phyloP scores from a whole-genome alignment of 2,329 filamentous ascomycete species.

The Alternaria viburni region DNA sequence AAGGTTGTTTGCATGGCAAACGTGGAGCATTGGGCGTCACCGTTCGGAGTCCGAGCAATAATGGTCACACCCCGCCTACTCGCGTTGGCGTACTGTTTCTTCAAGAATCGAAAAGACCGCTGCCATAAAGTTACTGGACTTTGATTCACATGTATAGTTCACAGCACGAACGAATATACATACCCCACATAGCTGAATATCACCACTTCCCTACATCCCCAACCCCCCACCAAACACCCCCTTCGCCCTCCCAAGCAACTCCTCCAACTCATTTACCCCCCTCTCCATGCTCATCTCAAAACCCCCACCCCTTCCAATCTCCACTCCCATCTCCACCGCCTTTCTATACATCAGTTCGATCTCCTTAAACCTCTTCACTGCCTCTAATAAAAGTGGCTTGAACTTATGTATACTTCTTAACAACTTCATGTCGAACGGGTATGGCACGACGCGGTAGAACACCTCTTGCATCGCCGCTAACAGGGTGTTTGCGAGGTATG shows the following conservation, averaged over 20 bases:
- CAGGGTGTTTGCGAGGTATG: not conserved
- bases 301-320: not conserved
- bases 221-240: not conserved
- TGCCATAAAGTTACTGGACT: no score
- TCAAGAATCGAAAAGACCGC: no score
- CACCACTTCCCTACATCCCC: not conserved
- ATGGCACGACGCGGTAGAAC: not conserved
- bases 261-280: not conserved
- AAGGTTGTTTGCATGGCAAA: not conserved
- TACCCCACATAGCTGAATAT: no score
- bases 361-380: not conserved
- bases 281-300: not conserved
- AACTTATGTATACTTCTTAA: not conserved
- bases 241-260: not conserved
- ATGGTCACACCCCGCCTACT: no score
- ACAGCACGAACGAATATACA: no score
- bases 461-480: not conserved
- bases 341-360: not conserved
- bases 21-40: not conserved
- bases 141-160: no score
- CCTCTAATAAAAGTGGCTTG: not conserved
- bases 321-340: not conserved
- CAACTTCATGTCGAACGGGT: not conserved
- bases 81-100: no score
- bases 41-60: not conserved